Conservation (phyloP, 192 early-diverging fungal genomes). For the Coemansia sp. region DNA sequence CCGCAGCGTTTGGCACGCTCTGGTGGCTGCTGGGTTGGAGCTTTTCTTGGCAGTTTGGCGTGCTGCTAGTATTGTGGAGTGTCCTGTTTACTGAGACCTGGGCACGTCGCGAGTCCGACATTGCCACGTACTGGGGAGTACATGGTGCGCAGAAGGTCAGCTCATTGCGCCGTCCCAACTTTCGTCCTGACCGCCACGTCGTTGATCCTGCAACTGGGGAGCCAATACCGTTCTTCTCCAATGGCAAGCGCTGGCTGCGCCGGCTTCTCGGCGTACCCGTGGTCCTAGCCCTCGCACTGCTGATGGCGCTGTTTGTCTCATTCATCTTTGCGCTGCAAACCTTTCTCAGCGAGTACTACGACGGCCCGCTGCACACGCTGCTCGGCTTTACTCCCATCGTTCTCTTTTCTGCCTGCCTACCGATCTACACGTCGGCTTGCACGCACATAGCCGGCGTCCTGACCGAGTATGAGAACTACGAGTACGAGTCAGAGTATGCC, state of each 20-base stretch:
- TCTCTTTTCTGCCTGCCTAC: conserved; percentile 74
- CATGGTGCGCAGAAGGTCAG: conserved; percentile 40
- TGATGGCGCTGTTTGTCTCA: conserved; percentile 64
- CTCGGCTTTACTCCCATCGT: conserved; percentile 72
- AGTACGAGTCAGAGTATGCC: conserved; percentile 70
- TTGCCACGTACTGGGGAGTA: conserved; percentile 78
- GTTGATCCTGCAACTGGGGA: conserved; percentile 77
- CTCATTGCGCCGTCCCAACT: conserved; percentile 68
- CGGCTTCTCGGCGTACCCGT: conserved; percentile 61
- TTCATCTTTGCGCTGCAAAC: conserved; percentile 77
- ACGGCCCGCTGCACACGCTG: conserved; percentile 69
- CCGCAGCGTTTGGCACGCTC: conserved; percentile 66
- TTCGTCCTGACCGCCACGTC: conserved; percentile 63
- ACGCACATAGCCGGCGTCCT: conserved; percentile 61
- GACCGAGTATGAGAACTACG: conserved; percentile 85
- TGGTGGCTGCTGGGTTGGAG: conserved; percentile 58
- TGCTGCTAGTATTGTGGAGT: conserved; percentile 68
- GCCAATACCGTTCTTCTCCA: conserved; percentile 68
- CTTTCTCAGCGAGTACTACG: conserved; percentile 80
- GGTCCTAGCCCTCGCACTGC: conserved; percentile 62
- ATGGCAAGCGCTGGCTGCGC: conserved; percentile 71
- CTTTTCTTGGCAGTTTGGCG: conserved; percentile 69
- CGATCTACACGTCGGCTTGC: conserved; percentile 70
- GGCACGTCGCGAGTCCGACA: conserved; percentile 73
- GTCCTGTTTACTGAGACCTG: conserved; percentile 79